Percentiles rank a stretch among this genome's conserved stretches.
Evolutionary conservation across 192 early-diverging fungal genomes (phyloP).

Genomic region (Jimgerdemannia flammicorona): DNA sequence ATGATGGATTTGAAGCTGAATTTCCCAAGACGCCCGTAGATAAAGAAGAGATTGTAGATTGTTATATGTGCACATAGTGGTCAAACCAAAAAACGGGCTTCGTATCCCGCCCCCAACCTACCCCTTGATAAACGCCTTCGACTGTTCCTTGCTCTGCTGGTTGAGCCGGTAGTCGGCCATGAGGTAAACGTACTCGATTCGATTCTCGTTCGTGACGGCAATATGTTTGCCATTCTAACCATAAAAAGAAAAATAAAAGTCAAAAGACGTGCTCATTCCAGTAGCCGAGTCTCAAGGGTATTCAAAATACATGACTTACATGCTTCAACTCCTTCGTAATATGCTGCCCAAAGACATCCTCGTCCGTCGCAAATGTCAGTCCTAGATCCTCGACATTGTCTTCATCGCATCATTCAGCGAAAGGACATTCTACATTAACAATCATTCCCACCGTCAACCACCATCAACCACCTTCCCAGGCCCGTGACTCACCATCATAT

Average conservation of each 20-base stretch:
- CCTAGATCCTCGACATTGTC: slow-evolving; percentile 63
- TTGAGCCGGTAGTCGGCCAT: slow-evolving; percentile 79
- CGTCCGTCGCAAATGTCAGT: slow-evolving; percentile 54
- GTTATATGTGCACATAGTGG: slow-evolving; percentile 21
- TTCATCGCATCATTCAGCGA: slow-evolving; percentile 4
- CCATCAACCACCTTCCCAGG: not conserved
- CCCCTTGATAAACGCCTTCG: slow-evolving; percentile 71
- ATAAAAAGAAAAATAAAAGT: slow-evolving; percentile 4
- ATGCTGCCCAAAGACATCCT: slow-evolving; percentile 50
- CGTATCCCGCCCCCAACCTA: slow-evolving; percentile 20
- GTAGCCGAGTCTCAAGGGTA: too few relatives aligned
- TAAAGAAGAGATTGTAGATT: not conserved
- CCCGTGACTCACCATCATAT: slow-evolving; percentile 40
- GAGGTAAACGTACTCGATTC: slow-evolving; percentile 68
- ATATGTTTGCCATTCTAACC: slow-evolving; percentile 44
- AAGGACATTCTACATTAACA: not conserved
- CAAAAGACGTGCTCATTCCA: slow-evolving; percentile 39
- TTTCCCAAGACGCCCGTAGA: not conserved
- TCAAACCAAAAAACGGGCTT: slow-evolving; percentile 35
- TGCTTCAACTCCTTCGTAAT: slow-evolving; percentile 31
- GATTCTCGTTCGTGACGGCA: slow-evolving; percentile 58
- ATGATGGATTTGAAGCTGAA: slow-evolving; percentile 59
- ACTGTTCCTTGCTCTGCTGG: slow-evolving; percentile 59
- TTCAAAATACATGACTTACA: slow-evolving; percentile 14
- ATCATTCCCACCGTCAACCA: not conserved